Conservation (phyloP, 2,329 filamentous ascomycete genomes). For the Pseudopithomyces chartarum region DNA sequence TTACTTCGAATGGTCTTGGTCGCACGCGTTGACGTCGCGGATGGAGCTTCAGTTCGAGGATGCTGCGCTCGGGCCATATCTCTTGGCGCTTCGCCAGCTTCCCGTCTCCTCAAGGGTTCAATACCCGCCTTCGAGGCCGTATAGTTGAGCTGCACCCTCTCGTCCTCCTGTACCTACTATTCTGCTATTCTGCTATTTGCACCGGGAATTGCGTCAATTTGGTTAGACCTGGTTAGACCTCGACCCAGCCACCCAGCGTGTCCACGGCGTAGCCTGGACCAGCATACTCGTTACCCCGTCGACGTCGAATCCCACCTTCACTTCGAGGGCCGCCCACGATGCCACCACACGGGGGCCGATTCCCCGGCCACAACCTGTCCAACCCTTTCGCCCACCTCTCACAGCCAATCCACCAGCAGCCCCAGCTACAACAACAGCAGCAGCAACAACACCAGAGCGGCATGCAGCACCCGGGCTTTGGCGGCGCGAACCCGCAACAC, state of each 20-base stretch:
- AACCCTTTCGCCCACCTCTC: conserved; percentile 63
- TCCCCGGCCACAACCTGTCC: conserved; percentile 62
- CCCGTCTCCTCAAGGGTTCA: background rate
- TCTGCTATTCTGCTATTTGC: background rate
- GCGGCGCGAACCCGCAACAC: conserved; percentile 57
- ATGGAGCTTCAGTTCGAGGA: conserved; percentile 18
- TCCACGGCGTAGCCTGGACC: background rate
- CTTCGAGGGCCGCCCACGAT: conserved; percentile 46
- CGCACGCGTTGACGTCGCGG: conserved; percentile 24
- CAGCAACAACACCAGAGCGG: conserved; percentile 48
- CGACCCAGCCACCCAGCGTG: background rate
- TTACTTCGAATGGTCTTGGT: conserved; percentile 21
- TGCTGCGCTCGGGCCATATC: conserved; percentile 9
- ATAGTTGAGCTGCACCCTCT: conserved; percentile 1
- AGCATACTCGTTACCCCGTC: background rate
- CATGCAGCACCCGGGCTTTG: conserved; percentile 73
- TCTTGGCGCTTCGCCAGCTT: conserved; percentile 13
- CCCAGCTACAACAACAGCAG: conserved; percentile 53
- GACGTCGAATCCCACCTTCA: conserved; percentile 10
- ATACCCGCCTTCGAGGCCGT: background rate
- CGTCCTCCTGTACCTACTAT: background rate
- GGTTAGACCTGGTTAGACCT: background rate
- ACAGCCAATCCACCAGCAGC: conserved; percentile 55
- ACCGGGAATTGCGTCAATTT: background rate
- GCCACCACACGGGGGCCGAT: conserved; percentile 64